Evolutionary conservation across 1,284 basidiomycete genomes (phyloP).

Genomic region (Anthracocystis panici-leucophaei): DNA sequence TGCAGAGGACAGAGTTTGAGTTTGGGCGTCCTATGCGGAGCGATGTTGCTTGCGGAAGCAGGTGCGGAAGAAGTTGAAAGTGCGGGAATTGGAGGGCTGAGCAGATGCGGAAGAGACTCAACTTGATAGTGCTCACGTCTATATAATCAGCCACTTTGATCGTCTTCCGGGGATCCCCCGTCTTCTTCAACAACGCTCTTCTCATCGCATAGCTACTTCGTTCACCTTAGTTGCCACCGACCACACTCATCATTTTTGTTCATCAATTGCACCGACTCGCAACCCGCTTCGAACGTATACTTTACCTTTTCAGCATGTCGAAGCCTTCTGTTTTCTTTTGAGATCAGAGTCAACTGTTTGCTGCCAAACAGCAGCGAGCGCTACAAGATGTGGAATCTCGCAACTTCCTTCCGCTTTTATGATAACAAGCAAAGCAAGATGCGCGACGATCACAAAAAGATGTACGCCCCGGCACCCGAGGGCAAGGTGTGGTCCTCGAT

Average conservation of each 20-base stretch:
- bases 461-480: background rate
- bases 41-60: background rate
- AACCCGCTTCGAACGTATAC: background rate
- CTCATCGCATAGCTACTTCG: background rate
- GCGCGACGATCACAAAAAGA: background rate
- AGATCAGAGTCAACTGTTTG: constrained; percentile 1
- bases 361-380: no score
- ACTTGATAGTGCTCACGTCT: background rate
- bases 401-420: background rate
- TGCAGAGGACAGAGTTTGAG: background rate
- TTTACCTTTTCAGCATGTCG: background rate
- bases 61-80: background rate
- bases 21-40: background rate
- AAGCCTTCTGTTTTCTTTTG: background rate
- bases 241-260: background rate
- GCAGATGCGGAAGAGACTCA: background rate
- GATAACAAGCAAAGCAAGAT: background rate
- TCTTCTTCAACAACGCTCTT: background rate
- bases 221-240: background rate
- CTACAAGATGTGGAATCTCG: background rate
- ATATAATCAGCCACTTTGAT: background rate
- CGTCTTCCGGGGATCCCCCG: background rate
- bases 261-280: background rate
- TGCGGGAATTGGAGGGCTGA: no score
- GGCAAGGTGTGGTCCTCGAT: background rate